phyloP scores from a whole-genome alignment of 2,329 filamentous ascomycete genomes.

The Penicillium hesseltinei region DNA sequence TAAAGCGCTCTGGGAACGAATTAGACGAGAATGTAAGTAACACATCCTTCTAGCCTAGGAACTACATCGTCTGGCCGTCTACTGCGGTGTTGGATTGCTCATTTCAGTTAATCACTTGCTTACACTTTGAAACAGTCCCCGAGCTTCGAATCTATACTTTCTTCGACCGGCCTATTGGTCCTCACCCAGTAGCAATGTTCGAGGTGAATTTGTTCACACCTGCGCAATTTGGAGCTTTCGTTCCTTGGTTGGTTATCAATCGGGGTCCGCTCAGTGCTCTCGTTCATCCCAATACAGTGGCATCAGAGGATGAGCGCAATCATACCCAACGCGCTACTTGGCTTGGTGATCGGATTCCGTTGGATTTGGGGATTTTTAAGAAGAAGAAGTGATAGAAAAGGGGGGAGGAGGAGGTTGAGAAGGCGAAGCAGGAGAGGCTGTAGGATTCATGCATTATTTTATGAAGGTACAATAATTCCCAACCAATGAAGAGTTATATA shows the following conservation, averaged over 20 bases:
- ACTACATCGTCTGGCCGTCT: neutral
- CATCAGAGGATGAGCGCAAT: slow-evolving; percentile 52
- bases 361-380: slow-evolving; percentile 43
- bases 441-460: neutral
- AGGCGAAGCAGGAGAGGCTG: neutral
- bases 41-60: neutral
- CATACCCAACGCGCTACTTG: slow-evolving; percentile 47
- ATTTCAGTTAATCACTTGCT: neutral
- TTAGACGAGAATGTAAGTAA: slow-evolving; percentile 71
- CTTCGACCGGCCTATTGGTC: slow-evolving; percentile 75
- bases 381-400: slow-evolving; percentile 26
- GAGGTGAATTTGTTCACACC: slow-evolving; percentile 87
- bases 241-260: slow-evolving; percentile 80
- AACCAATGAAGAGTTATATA: neutral
- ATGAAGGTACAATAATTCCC: neutral
- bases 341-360: slow-evolving; percentile 47
- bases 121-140: slow-evolving; percentile 58
- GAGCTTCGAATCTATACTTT: slow-evolving; percentile 79
- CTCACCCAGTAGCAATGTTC: slow-evolving; percentile 84
- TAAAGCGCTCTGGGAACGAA: slow-evolving; percentile 70
- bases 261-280: slow-evolving; percentile 76
- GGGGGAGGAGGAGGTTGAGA: slow-evolving; percentile 15
- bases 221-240: slow-evolving; percentile 82
- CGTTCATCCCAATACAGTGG: slow-evolving; percentile 73
- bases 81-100: neutral